A percentile compares a stretch with the other conserved stretches of the same genome.
Conservation (phyloP, 1,284 basidiomycete species). For the Sanghuangporus baumii region DNA sequence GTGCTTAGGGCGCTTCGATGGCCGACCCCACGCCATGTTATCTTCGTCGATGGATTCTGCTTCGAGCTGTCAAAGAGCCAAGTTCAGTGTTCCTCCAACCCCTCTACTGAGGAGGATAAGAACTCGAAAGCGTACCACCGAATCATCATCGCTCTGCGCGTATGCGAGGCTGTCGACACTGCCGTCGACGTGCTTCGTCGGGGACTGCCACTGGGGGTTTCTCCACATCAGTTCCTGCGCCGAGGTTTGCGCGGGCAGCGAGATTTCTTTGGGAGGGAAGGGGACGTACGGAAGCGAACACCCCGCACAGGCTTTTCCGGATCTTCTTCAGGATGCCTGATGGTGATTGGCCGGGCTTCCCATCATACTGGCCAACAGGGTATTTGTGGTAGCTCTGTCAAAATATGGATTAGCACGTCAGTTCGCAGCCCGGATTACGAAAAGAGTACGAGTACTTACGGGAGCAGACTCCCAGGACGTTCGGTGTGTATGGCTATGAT, state of each 20-base stretch:
- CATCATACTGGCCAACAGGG: background rate
- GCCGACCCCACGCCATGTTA: conserved; percentile 16
- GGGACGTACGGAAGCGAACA: conserved; percentile 1
- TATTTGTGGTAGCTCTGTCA: background rate
- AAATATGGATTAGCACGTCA: background rate
- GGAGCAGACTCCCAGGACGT: conserved; percentile 2
- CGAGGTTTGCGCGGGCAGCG: background rate
- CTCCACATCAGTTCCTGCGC: background rate
- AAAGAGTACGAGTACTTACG: background rate
- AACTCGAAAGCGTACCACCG: background rate
- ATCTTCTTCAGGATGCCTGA: conserved; percentile 3
- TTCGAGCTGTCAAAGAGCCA: conserved; percentile 2
- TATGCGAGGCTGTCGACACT: conserved; percentile 16
- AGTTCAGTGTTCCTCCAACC: no score
- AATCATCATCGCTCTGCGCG: conserved; percentile 10
- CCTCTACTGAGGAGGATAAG: no score
- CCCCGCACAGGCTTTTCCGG: background rate
- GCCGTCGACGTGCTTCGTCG: background rate
- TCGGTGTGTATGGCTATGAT: background rate
- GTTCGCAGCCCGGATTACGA: background rate
- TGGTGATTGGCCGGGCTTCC: background rate
- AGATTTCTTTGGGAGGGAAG: background rate
- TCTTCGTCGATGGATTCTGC: conserved; percentile 15
- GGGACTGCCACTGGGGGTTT: background rate
- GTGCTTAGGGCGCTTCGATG: conserved; percentile 1